Conservation (phyloP, 305 asterid species). For the Solanum hybrid region DNA sequence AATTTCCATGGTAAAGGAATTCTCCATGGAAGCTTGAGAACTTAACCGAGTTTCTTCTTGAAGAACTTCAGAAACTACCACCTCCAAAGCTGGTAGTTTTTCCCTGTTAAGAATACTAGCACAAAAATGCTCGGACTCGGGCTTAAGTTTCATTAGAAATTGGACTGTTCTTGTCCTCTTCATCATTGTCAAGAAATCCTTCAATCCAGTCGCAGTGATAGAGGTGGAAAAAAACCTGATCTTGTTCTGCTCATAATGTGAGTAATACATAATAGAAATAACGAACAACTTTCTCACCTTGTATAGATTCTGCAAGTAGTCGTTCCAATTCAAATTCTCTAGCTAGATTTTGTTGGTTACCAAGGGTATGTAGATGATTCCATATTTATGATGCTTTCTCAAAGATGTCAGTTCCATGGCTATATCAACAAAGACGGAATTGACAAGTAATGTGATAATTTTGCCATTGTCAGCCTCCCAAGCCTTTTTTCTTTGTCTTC, state of each 20-base stretch:
- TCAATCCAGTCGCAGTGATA: not conserved
- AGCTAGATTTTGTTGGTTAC: not conserved
- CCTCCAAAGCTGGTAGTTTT: not conserved
- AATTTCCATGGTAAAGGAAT: not conserved
- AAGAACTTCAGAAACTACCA: not conserved
- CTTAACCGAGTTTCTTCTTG: not conserved
- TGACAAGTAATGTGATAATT: too few species aligned
- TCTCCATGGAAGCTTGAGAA: not conserved
- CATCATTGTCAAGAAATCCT: not conserved
- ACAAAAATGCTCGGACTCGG: not conserved
- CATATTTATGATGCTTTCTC: too few species aligned
- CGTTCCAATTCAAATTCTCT: not conserved
- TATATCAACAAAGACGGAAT: too few species aligned
- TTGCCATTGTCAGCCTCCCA: too few species aligned
- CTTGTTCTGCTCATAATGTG: not conserved
- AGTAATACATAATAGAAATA: not conserved
- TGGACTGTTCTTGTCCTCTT: not conserved
- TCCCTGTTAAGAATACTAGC: not conserved
- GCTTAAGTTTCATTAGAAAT: not conserved
- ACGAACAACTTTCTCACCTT: not conserved
- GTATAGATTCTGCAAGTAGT: not conserved
- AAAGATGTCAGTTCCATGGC: too few species aligned
- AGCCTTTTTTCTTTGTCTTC: too few species aligned
- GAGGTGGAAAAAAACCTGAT: not conserved
- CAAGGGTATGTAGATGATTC: not conserved